A percentile compares a stretch with the other conserved stretches of the same genome.
phyloP scores from a whole-genome alignment of 1,284 basidiomycete species.

The Trametes polyzona region DNA sequence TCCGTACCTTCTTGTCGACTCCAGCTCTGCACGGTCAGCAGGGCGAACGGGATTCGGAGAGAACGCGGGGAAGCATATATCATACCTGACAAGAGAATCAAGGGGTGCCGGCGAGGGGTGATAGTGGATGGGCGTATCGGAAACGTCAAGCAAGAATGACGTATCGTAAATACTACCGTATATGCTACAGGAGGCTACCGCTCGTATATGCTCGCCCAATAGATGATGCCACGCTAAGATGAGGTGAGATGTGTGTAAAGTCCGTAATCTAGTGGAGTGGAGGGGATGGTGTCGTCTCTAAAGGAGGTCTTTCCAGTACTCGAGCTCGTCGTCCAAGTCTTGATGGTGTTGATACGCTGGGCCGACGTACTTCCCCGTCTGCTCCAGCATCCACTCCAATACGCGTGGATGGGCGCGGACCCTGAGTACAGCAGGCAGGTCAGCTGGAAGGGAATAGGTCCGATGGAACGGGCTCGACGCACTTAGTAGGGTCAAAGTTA shows the following conservation, averaged over 20 bases:
- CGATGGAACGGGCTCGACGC: slow-evolving; percentile 41
- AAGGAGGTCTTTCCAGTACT: slow-evolving; percentile 18
- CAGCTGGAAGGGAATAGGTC: slow-evolving; percentile 15
- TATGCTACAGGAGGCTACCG: not conserved
- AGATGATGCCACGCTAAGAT: not conserved
- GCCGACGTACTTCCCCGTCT: slow-evolving; percentile 11
- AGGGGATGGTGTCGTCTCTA: not conserved
- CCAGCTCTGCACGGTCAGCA: not conserved
- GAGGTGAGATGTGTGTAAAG: not conserved
- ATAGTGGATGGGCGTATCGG: too few species aligned
- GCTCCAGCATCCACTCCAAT: slow-evolving; percentile 26
- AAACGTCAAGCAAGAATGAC: too few species aligned
- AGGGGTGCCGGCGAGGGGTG: too few species aligned
- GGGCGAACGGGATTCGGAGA: not conserved
- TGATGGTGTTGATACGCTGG: slow-evolving; percentile 6
- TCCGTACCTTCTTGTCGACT: too few species aligned
- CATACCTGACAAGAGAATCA: not conserved
- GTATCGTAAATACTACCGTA: not conserved
- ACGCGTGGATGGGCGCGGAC: slow-evolving; percentile 40
- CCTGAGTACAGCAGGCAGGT: slow-evolving; percentile 16
- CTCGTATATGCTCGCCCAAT: not conserved
- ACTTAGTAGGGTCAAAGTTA: slow-evolving; percentile 60
- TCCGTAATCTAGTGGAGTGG: not conserved
- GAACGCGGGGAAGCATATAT: not conserved
- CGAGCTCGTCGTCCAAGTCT: slow-evolving; percentile 17